These are phyloP conservation scores for Rosa chinensis DNA, from an alignment of 306 rosid species.

Conservation along the genomic window DNA sequence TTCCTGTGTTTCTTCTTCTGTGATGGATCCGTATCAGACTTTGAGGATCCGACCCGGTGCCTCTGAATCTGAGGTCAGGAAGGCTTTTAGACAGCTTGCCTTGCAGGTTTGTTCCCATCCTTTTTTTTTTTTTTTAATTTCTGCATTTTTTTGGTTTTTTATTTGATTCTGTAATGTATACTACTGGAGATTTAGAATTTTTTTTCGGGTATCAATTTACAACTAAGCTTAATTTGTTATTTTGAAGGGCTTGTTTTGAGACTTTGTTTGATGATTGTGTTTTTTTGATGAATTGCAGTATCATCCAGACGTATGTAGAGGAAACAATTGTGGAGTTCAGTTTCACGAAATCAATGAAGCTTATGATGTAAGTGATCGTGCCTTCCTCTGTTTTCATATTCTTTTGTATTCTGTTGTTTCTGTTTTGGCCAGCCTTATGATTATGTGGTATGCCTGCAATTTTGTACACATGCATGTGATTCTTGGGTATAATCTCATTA, in stretches of 20 bases:
- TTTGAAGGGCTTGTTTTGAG: background rate
- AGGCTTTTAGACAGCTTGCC: constrained; percentile 88
- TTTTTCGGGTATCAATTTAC: background rate
- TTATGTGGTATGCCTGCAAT: background rate
- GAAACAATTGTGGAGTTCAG: constrained; percentile 70
- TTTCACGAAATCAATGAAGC: constrained; percentile 88
- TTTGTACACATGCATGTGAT: background rate
- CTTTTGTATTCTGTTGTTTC: background rate
- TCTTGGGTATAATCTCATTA: background rate
- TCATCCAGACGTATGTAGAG: constrained; percentile 92
- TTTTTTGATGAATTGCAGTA: constrained; percentile 44
- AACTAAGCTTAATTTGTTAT: background rate
- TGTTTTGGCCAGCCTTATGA: background rate
- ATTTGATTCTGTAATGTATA: background rate
- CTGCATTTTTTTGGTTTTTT: no score
- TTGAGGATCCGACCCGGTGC: constrained; percentile 65
- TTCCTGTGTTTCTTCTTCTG: constrained; percentile 43
- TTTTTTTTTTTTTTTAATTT: background rate
- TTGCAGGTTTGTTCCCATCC: constrained; percentile 47
- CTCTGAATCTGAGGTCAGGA: constrained; percentile 83
- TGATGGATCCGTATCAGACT: constrained; percentile 68
- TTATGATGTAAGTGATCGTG: constrained; percentile 57
- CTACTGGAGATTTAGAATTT: no score
- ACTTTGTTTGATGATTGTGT: background rate
- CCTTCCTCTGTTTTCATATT: background rate